Percentiles rank a stretch among this genome's conserved stretches.
Conservation (phyloP, 306 rosid genomes). For the Cucumis melo region DNA sequence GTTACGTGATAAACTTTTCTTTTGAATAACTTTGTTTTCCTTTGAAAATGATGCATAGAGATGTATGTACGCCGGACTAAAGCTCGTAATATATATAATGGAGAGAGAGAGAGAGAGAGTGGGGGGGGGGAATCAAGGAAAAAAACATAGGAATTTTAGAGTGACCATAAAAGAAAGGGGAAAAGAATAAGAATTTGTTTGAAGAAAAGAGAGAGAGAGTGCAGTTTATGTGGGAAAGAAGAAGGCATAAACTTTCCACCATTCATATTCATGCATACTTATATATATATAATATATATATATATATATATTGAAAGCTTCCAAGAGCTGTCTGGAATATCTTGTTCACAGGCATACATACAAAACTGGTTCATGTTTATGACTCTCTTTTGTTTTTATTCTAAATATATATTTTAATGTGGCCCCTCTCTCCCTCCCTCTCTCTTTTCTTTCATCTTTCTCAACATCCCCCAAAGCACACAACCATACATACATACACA, state of each 20-base stretch:
- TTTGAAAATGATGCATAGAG: too few species aligned
- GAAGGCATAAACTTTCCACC: constrained; percentile 36
- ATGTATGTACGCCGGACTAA: too few species aligned
- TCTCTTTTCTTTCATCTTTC: constrained; percentile 16
- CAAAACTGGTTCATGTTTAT: constrained; percentile 31
- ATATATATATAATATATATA: constrained; percentile 15
- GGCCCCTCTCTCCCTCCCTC: neutral
- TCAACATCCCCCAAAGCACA: neutral
- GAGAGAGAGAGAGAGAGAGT: neutral
- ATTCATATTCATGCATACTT: constrained; percentile 7
- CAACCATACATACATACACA: too few species aligned
- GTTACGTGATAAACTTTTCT: too few species aligned
- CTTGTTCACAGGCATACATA: constrained; percentile 59
- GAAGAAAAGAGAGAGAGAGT: neutral
- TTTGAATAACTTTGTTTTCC: too few species aligned
- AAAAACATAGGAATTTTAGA: neutral
- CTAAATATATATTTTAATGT: constrained; percentile 14
- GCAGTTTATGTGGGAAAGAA: constrained; percentile 2
- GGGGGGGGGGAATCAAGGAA: too few species aligned
- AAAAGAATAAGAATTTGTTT: neutral
- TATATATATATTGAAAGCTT: constrained; percentile 30
- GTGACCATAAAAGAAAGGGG: neutral
- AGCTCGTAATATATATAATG: neutral
- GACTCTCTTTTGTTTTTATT: constrained; percentile 16
- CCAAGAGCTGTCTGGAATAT: constrained; percentile 73